Percentiles rank a stretch among this genome's conserved stretches.
phyloP scores from a whole-genome alignment of 2,329 filamentous ascomycete genomes.

The Scedosporium dehoogii region DNA sequence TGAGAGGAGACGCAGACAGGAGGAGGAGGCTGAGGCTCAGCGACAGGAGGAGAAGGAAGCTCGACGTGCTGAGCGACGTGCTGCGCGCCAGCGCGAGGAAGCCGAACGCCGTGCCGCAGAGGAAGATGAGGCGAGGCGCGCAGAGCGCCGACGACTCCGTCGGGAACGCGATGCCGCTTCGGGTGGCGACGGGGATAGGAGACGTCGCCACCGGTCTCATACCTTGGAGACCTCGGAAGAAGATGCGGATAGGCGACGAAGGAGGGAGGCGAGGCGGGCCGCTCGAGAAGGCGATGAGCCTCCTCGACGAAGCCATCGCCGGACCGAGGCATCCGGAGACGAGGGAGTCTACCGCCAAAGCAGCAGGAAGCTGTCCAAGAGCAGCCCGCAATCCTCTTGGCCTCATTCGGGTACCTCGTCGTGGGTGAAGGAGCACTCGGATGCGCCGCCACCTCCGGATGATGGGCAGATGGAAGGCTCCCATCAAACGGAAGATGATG shows the following conservation, averaged over 20 bases:
- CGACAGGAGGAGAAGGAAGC: conserved; percentile 49
- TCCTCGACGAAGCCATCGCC: conserved; percentile 22
- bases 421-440: conserved; percentile 56
- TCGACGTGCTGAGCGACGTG: conserved; percentile 41
- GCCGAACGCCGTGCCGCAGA: conserved; percentile 38
- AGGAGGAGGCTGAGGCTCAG: conserved; percentile 46
- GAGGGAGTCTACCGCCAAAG: conserved; percentile 11
- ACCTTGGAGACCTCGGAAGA: conserved; percentile 31
- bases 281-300: conserved; percentile 32
- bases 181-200: conserved; percentile 37
- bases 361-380: conserved; percentile 2
- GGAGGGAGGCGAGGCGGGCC: conserved; percentile 40
- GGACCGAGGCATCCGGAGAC: conserved; percentile 7
- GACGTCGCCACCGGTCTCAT: conserved; percentile 39
- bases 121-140: conserved; percentile 36
- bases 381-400: conserved; percentile 32
- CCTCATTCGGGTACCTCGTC: conserved; percentile 55
- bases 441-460: conserved; percentile 42
- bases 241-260: conserved; percentile 44
- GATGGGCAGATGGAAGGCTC: conserved; percentile 24
- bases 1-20: conserved; percentile 43
- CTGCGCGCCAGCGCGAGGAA: conserved; percentile 37
- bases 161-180: conserved; percentile 37
- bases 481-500: conserved; percentile 33
- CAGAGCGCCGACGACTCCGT: conserved; percentile 38